Conservation (phyloP, 805 yeast genomes). For the Zygosaccharomyces pseudorouxii region DNA sequence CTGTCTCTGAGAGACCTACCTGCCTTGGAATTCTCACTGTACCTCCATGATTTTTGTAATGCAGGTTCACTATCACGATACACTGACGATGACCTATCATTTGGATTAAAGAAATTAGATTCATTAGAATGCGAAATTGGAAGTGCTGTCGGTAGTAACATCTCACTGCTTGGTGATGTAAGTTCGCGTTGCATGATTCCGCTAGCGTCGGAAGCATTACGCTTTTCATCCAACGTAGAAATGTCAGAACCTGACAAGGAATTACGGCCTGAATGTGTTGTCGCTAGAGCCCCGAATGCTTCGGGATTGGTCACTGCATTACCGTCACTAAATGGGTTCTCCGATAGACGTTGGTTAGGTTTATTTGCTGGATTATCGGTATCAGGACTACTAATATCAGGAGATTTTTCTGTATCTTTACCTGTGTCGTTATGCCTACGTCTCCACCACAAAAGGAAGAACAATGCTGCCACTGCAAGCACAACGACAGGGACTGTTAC, state of each 20-base stretch:
- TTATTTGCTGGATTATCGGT: slow-evolving; percentile 37
- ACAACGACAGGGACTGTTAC: slow-evolving; percentile 72
- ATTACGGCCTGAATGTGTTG: slow-evolving; percentile 46
- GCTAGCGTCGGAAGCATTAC: slow-evolving; percentile 11
- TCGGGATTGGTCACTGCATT: slow-evolving; percentile 27
- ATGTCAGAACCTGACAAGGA: slow-evolving; percentile 53
- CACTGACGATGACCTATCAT: slow-evolving; percentile 31
- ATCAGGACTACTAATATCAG: slow-evolving; percentile 39
- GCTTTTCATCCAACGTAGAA: slow-evolving; percentile 34
- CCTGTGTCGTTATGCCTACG: slow-evolving; percentile 34
- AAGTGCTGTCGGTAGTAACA: slow-evolving; percentile 25
- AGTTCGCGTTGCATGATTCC: slow-evolving; percentile 38
- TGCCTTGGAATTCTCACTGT: slow-evolving; percentile 26
- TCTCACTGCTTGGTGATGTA: slow-evolving; percentile 40
- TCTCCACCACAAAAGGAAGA: slow-evolving; percentile 54
- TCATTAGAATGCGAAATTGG: slow-evolving; percentile 25
- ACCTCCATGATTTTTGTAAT: slow-evolving; percentile 57
- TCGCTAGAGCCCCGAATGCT: slow-evolving; percentile 48
- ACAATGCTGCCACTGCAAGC: slow-evolving; percentile 42
- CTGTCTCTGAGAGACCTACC: slow-evolving; percentile 48
- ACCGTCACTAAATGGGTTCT: slow-evolving; percentile 31
- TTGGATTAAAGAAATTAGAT: slow-evolving; percentile 26
- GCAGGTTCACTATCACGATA: slow-evolving; percentile 34
- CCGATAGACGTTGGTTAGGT: slow-evolving; percentile 24
- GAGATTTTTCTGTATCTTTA: slow-evolving; percentile 32